Evolutionary conservation across 345 rosid genomes (phyloP).

Genomic region (Raphanus raphanistrum): DNA sequence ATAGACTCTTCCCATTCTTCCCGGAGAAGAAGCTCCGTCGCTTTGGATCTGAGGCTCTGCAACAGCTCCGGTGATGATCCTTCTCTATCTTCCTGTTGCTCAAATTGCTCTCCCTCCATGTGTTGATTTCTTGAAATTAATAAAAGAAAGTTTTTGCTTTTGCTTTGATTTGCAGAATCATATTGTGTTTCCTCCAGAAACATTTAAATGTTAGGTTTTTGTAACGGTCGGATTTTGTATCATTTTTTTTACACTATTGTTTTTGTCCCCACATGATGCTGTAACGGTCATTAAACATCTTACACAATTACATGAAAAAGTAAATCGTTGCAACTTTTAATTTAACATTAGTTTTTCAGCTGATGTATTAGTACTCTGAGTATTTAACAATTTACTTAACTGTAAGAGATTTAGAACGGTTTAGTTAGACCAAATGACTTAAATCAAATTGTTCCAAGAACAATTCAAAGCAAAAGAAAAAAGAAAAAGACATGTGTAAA

Average conservation of each 20-base stretch:
- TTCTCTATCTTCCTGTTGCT: slow-evolving; percentile 31
- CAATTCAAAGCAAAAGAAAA: slow-evolving; percentile 8
- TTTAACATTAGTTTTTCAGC: not conserved
- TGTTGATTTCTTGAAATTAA: not conserved
- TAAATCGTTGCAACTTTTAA: not conserved
- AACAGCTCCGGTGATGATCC: slow-evolving; percentile 38
- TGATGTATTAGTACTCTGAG: not conserved
- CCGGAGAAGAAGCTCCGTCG: slow-evolving; percentile 69
- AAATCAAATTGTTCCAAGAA: not conserved
- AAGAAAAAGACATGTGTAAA: too few species aligned
- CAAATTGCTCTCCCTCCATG: slow-evolving; percentile 40
- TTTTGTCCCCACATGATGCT: slow-evolving; percentile 11
- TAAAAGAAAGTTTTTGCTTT: not conserved
- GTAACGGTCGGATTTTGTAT: slow-evolving; percentile 58
- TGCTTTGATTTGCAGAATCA: slow-evolving; percentile 9
- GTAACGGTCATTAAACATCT: slow-evolving; percentile 38
- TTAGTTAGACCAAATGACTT: not conserved
- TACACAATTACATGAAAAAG: not conserved
- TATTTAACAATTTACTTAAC: too few species aligned
- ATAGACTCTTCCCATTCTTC: slow-evolving; percentile 81
- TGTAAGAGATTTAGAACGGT: not conserved
- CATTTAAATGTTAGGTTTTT: slow-evolving; percentile 28
- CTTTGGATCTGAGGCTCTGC: slow-evolving; percentile 73
- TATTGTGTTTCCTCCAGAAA: not conserved
- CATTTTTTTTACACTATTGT: not conserved